Evolutionary conservation across 2,329 filamentous ascomycete genomes (phyloP).

Genomic region (Fusarium decemcellulare): DNA sequence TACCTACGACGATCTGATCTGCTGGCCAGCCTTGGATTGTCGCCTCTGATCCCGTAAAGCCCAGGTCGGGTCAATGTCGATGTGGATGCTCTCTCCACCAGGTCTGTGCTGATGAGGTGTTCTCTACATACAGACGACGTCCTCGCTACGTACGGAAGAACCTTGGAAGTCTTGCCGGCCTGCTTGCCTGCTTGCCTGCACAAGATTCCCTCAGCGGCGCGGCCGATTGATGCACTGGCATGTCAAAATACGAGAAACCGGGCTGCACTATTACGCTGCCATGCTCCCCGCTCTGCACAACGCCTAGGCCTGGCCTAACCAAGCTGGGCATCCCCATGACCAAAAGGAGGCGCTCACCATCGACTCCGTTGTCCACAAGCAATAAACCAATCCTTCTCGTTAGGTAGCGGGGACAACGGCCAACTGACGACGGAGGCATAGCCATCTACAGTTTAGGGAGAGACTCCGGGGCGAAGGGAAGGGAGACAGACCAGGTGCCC

Average conservation of each 20-base stretch:
- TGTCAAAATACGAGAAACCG: slow-evolving; percentile 32
- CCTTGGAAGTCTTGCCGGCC: background rate
- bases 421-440: slow-evolving; percentile 32
- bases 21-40: background rate
- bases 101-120: slow-evolving; percentile 24
- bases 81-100: slow-evolving; percentile 5
- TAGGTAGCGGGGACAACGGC: slow-evolving; percentile 12
- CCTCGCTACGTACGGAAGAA: too few species aligned
- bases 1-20: slow-evolving; percentile 30
- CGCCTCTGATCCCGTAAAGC: slow-evolving; percentile 1
- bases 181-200: background rate
- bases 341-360: slow-evolving; percentile 37
- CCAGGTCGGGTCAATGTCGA: background rate
- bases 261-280: slow-evolving; percentile 26
- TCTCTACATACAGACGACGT: background rate
- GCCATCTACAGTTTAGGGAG: slow-evolving; percentile 18
- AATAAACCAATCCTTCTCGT: slow-evolving; percentile 15
- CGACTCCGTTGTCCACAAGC: slow-evolving; percentile 15
- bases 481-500: slow-evolving; percentile 4
- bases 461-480: background rate
- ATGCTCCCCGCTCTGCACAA: slow-evolving; percentile 30
- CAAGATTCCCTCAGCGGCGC: slow-evolving; percentile 23
- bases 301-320: slow-evolving; percentile 11
- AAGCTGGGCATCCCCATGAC: slow-evolving; percentile 17
- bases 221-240: slow-evolving; percentile 24